A percentile compares a stretch with the other conserved stretches of the same genome.
Evolutionary conservation across 2,329 filamentous ascomycete species (phyloP).

Genomic region (Ustilaginoidea virens): DNA sequence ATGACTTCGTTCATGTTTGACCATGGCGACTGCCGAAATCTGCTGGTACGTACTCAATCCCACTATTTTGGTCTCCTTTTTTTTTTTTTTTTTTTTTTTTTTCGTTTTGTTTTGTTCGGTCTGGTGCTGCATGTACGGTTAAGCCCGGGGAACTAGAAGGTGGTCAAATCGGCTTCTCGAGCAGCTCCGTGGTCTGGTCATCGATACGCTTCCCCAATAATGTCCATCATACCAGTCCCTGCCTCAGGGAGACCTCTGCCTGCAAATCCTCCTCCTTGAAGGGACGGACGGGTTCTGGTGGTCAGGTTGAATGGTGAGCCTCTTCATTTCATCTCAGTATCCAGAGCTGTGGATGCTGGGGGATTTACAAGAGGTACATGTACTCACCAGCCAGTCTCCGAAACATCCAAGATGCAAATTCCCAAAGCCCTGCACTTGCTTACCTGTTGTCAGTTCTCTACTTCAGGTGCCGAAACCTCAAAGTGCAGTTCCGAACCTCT

Average conservation of each 20-base stretch:
- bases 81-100: too few species aligned
- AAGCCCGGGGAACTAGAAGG: constrained; percentile 40
- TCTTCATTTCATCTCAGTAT: constrained; percentile 30
- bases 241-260: constrained; percentile 11
- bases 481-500: constrained; percentile 14
- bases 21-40: constrained; percentile 43
- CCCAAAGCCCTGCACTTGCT: constrained; percentile 5
- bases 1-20: constrained; percentile 60
- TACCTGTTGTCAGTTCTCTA: constrained; percentile 22
- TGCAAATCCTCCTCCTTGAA: too few species aligned
- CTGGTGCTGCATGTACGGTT: too few species aligned
- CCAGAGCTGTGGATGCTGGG: constrained; percentile 31
- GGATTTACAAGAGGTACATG: constrained; percentile 37
- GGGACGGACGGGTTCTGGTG: constrained; percentile 26
- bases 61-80: not conserved
- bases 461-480: constrained; percentile 15
- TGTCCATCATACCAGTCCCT: constrained; percentile 17
- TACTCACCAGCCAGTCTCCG: not conserved
- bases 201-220: constrained; percentile 58
- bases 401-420: not conserved
- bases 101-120: too few species aligned
- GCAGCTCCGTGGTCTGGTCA: constrained; percentile 39
- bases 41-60: constrained; percentile 18
- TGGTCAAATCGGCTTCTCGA: constrained; percentile 32
- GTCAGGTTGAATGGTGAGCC: constrained; percentile 15